phyloP scores from a whole-genome alignment of 345 rosid species.

The Corchorus olitorius region DNA sequence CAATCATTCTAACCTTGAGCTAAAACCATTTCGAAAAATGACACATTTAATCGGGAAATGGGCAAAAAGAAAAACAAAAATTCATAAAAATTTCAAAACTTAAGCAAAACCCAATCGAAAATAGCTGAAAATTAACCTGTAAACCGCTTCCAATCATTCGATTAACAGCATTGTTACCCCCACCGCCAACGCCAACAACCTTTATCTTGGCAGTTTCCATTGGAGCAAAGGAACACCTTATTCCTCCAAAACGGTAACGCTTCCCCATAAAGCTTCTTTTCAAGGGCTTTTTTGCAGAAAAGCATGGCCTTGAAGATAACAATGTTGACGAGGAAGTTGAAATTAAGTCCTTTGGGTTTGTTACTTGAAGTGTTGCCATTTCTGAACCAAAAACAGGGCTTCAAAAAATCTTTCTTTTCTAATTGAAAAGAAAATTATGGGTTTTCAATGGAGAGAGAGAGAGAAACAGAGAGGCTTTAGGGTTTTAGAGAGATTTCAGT shows the following conservation, averaged over 20 bases:
- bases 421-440: not conserved
- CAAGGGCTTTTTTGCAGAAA: slow-evolving; percentile 16
- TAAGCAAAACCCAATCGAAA: not conserved
- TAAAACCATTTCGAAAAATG: not conserved
- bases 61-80: not conserved
- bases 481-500: slow-evolving; percentile 40
- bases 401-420: not conserved
- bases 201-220: slow-evolving; percentile 90
- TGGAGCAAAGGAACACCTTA: slow-evolving; percentile 67
- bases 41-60: not conserved
- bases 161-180: slow-evolving; percentile 99
- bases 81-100: not conserved
- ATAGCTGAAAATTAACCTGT: slow-evolving; percentile 48
- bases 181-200: slow-evolving; percentile 96
- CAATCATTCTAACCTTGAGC: not conserved
- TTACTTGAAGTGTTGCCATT: slow-evolving; percentile 61
- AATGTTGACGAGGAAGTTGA: slow-evolving; percentile 42
- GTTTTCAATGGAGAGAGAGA: not conserved
- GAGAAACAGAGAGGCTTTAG: slow-evolving; percentile 34
- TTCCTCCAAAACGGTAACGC: slow-evolving; percentile 34
- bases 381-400: slow-evolving; percentile 15
- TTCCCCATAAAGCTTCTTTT: slow-evolving; percentile 29
- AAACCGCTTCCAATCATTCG: slow-evolving; percentile 97
- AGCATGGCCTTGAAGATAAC: slow-evolving; percentile 20
- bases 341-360: slow-evolving; percentile 50